Percentiles rank a stretch among this genome's conserved stretches.
Conservation (phyloP, 208 protist genomes). For the Acanthamoeba sp. region DNA sequence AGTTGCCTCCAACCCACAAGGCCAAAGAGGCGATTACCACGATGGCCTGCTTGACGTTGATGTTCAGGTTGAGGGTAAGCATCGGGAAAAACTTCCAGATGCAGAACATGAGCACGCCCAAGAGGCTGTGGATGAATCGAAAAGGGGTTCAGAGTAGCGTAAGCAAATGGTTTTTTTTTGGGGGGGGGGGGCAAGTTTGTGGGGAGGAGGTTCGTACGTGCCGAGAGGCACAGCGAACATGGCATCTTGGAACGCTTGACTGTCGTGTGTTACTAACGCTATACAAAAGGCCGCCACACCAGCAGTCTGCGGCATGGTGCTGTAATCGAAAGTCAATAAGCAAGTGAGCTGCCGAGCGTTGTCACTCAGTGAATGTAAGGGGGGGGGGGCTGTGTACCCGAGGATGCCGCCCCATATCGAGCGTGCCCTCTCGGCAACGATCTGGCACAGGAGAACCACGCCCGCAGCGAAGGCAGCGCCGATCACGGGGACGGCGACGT, state of each 20-base stretch:
- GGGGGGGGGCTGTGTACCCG: neutral
- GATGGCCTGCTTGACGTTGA: slow-evolving; percentile 44
- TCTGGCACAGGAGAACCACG: slow-evolving; percentile 15
- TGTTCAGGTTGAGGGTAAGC: slow-evolving; percentile 45
- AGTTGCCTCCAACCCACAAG: slow-evolving; percentile 10
- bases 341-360: too few species aligned
- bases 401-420: slow-evolving; percentile 46
- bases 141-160: neutral
- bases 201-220: neutral
- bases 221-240: slow-evolving; percentile 35
- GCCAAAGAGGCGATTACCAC: slow-evolving; percentile 1
- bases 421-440: neutral
- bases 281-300: slow-evolving; percentile 36
- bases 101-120: slow-evolving; percentile 40
- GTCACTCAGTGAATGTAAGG: neutral
- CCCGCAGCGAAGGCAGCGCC: slow-evolving; percentile 19
- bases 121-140: neutral
- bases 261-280: slow-evolving; percentile 15
- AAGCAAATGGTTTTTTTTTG: neutral
- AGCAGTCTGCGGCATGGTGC: slow-evolving; percentile 22
- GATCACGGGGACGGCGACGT: slow-evolving; percentile 26
- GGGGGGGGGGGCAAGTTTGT: neutral
- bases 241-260: slow-evolving; percentile 12
- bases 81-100: slow-evolving; percentile 55
- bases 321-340: neutral